Conservation (phyloP, 2,329 filamentous ascomycete species). For the Exophiala calicioides region DNA sequence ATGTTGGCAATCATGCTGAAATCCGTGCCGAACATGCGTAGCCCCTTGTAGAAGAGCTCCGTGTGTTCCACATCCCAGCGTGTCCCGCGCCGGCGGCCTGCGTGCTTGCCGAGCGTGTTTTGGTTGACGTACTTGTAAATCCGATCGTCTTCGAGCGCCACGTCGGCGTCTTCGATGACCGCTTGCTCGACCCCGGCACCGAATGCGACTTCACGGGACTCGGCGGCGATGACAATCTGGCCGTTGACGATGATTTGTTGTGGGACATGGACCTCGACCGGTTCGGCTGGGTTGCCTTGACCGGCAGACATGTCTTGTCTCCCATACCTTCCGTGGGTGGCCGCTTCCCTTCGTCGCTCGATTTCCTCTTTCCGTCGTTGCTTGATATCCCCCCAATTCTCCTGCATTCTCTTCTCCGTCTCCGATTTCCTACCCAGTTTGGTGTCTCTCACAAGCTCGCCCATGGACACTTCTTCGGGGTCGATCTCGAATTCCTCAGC, state of each 20-base stretch:
- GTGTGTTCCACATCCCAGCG: slow-evolving; percentile 63
- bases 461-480: slow-evolving; percentile 58
- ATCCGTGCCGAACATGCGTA: slow-evolving; percentile 65
- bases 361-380: slow-evolving; percentile 43
- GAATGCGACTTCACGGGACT: slow-evolving; percentile 57
- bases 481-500: slow-evolving; percentile 55
- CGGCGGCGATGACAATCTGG: slow-evolving; percentile 56
- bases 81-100: slow-evolving; percentile 46
- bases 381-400: slow-evolving; percentile 58
- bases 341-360: slow-evolving; percentile 34
- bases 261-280: slow-evolving; percentile 38
- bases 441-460: slow-evolving; percentile 56
- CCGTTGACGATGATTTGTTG: slow-evolving; percentile 59
- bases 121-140: slow-evolving; percentile 51
- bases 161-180: slow-evolving; percentile 48
- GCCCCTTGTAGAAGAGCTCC: slow-evolving; percentile 62
- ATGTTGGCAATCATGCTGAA: slow-evolving; percentile 63
- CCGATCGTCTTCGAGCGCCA: slow-evolving; percentile 44
- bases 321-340: slow-evolving; percentile 25
- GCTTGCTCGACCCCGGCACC: slow-evolving; percentile 51
- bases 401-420: slow-evolving; percentile 59
- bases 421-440: slow-evolving; percentile 58
- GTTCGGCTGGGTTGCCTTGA: slow-evolving; percentile 19
- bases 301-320: slow-evolving; percentile 9
- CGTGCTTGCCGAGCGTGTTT: slow-evolving; percentile 50